Conservation (phyloP, 306 rosid genomes). For the Cicer pinnatifidum region DNA sequence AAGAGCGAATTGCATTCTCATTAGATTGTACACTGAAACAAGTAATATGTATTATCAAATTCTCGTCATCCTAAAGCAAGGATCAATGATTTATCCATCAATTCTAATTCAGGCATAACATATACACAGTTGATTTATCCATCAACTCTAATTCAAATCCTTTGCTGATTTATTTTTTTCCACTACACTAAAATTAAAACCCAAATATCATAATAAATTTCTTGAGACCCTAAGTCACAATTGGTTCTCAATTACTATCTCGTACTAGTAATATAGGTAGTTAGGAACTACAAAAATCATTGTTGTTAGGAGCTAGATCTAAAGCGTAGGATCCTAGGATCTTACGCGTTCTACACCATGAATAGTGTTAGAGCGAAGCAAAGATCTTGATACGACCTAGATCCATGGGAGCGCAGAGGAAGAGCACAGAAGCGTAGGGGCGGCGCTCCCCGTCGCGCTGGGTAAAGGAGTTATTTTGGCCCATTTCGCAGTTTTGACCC, state of each 20-base stretch:
- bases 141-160: not conserved
- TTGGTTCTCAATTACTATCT: constrained; percentile 5
- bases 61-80: not conserved
- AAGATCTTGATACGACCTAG: no score
- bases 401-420: no score
- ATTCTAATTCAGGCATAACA: not conserved
- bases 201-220: constrained; percentile 26
- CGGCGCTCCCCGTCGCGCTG: no score
- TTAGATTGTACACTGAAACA: not conserved
- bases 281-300: constrained; percentile 11
- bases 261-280: not conserved
- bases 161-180: not conserved
- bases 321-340: no score
- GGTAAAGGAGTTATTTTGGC: no score
- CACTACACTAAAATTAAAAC: not conserved
- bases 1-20: constrained; percentile 9
- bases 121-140: not conserved
- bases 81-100: no score
- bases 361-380: no score
- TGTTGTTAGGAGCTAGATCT: no score
- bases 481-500: no score
- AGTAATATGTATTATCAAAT: not conserved
- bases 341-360: no score
- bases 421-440: no score
- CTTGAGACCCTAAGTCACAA: constrained; percentile 16